phyloP scores from a whole-genome alignment of 2,329 filamentous ascomycete genomes.

The Neopestalotiopsis rosae region DNA sequence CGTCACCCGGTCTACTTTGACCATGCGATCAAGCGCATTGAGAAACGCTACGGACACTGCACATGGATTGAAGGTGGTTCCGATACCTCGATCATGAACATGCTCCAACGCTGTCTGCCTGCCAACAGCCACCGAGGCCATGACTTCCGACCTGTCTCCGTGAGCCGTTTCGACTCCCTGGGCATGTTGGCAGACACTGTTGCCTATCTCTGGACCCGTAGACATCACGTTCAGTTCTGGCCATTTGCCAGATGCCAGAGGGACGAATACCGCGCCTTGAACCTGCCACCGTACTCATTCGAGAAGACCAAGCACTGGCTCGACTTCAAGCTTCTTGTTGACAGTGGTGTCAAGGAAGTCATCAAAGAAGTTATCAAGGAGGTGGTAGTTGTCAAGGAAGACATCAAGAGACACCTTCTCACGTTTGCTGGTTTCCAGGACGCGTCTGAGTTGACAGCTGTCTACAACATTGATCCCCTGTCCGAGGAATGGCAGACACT shows the following conservation, averaged over 20 bases:
- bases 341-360: not conserved
- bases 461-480: conserved; percentile 41
- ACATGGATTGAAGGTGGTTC: conserved; percentile 25
- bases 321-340: conserved; percentile 31
- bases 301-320: conserved; percentile 43
- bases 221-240: conserved; percentile 18
- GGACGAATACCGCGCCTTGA: conserved; percentile 12
- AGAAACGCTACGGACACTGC: conserved; percentile 6
- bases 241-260: conserved; percentile 16
- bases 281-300: conserved; percentile 37
- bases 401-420: conserved; percentile 8
- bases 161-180: conserved; percentile 18
- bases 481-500: conserved; percentile 37
- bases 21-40: conserved; percentile 21
- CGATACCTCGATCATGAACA: conserved; percentile 22
- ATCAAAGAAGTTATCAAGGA: not conserved
- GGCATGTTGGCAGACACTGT: conserved; percentile 10
- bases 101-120: conserved; percentile 20
- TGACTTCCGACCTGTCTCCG: not conserved
- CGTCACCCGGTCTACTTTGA: conserved; percentile 25
- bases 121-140: not conserved
- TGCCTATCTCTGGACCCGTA: conserved; percentile 18
- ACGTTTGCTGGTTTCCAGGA: conserved; percentile 16
- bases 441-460: not conserved
- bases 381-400: not conserved